Percentiles rank a stretch among this genome's conserved stretches.
phyloP scores from a whole-genome alignment of 1,284 basidiomycete genomes.

The Sporisorium sorghi region DNA sequence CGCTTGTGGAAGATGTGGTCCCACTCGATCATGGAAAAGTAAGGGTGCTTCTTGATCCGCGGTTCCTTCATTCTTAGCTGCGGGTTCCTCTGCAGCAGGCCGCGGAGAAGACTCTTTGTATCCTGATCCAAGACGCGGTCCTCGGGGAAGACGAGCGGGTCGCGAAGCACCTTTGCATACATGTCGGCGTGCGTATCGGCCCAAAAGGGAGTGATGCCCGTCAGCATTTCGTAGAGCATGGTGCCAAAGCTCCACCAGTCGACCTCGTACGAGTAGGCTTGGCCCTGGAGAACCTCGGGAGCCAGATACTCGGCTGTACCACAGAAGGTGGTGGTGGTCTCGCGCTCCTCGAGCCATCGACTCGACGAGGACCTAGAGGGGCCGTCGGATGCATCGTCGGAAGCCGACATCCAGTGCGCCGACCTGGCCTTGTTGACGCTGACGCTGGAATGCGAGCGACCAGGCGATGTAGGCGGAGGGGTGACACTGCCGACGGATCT shows the following conservation, averaged over 20 bases:
- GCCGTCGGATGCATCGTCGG: constrained; percentile 53
- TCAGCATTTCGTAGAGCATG: constrained; percentile 99
- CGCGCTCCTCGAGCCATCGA: constrained; percentile 94
- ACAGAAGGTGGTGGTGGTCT: constrained; percentile 98
- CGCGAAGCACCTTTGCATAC: constrained; percentile 89
- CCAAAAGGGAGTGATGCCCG: constrained; percentile 97
- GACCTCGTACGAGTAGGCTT: constrained; percentile 96
- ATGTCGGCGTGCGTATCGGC: constrained; percentile 92
- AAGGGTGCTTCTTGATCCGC: constrained; percentile 90
- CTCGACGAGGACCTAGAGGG: constrained; percentile 71
- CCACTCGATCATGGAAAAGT: constrained; percentile 97
- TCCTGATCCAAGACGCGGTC: constrained; percentile 90
- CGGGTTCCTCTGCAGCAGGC: constrained; percentile 91
- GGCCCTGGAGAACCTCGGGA: constrained; percentile 96
- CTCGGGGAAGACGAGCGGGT: constrained; percentile 87
- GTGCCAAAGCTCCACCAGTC: constrained; percentile 99
- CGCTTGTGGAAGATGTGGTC: constrained; percentile 92
- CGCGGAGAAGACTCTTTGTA: constrained; percentile 92
- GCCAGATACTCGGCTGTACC: constrained; percentile 99
- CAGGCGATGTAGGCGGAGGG: constrained; percentile 78
- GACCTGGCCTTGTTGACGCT: constrained; percentile 78
- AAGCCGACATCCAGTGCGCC: constrained; percentile 93
- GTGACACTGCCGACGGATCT: constrained; percentile 77
- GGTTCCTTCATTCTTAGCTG: constrained; percentile 89
- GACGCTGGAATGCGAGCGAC: constrained; percentile 54